Evolutionary conservation across 768 basidiomycete species (phyloP).

Genomic region (Rhodotorula toruloides): DNA sequence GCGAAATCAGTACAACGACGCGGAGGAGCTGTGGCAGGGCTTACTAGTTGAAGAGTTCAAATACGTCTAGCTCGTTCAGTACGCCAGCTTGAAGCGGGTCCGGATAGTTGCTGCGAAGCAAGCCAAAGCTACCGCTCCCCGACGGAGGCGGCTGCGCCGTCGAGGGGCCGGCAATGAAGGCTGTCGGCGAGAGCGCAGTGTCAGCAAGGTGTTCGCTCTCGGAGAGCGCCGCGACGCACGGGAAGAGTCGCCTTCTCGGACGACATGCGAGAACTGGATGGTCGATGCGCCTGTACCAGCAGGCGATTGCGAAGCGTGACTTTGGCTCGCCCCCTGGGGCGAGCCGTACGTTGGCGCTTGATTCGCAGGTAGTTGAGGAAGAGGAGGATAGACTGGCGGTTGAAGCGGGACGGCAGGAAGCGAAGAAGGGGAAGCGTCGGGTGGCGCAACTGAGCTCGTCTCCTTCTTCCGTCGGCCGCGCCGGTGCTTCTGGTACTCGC

Average conservation of each 20-base stretch:
- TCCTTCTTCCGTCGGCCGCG: not conserved
- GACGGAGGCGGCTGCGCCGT: too few species aligned
- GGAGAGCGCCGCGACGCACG: not conserved
- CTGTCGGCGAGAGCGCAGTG: too few species aligned
- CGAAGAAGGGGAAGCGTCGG: not conserved
- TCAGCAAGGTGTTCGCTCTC: not conserved
- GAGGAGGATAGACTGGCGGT: too few species aligned
- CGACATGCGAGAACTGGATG: conserved; percentile 8
- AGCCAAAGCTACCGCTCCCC: too few species aligned
- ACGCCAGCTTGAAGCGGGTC: not conserved
- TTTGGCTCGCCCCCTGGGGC: too few species aligned
- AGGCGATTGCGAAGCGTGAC: not conserved
- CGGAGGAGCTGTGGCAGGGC: not conserved
- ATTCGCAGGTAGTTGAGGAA: too few species aligned
- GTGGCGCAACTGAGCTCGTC: too few species aligned
- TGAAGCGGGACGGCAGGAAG: too few species aligned
- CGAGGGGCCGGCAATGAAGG: too few species aligned
- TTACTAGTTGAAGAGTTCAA: not conserved
- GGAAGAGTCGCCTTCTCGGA: not conserved
- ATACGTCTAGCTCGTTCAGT: not conserved
- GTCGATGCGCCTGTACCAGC: not conserved
- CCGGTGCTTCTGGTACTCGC: not conserved
- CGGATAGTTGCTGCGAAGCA: not conserved
- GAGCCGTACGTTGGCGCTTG: too few species aligned
- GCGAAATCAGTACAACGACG: too few species aligned